A percentile compares a stretch with the other conserved stretches of the same genome.
phyloP scores from a whole-genome alignment of 176 grass and related monocot genomes.

The Eleusine indica region DNA sequence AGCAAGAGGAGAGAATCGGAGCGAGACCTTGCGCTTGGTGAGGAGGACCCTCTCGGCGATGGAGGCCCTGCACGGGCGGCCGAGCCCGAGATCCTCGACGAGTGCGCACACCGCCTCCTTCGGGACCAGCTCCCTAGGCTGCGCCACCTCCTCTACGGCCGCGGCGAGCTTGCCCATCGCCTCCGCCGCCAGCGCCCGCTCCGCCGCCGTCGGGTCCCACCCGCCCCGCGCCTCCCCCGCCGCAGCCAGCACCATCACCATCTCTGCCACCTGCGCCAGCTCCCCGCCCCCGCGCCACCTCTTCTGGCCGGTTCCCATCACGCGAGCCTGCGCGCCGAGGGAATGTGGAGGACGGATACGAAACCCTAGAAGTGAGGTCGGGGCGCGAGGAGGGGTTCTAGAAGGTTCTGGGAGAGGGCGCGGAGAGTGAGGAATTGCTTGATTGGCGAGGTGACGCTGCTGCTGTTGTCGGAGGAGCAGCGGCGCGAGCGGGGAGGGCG shows the following conservation, averaged over 20 bases:
- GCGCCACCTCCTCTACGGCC: slow-evolving; percentile 34
- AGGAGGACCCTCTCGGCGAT: slow-evolving; percentile 72
- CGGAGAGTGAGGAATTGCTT: slow-evolving; percentile 34
- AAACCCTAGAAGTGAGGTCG: slow-evolving; percentile 16
- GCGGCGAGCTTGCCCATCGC: slow-evolving; percentile 54
- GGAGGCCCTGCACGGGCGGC: slow-evolving; percentile 47
- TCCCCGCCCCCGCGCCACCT: slow-evolving; percentile 33
- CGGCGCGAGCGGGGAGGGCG: neutral
- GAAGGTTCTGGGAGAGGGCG: slow-evolving; percentile 9
- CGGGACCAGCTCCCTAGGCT: slow-evolving; percentile 68
- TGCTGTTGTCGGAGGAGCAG: neutral
- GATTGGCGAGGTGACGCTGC: slow-evolving; percentile 7
- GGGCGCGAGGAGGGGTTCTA: neutral
- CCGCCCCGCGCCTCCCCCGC: slow-evolving; percentile 57
- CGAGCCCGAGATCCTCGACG: slow-evolving; percentile 78
- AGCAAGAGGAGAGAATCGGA: neutral
- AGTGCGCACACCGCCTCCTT: slow-evolving; percentile 61
- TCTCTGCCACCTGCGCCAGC: slow-evolving; percentile 64
- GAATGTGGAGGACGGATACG: neutral
- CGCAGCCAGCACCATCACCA: slow-evolving; percentile 73
- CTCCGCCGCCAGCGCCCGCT: slow-evolving; percentile 60
- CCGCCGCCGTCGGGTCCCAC: slow-evolving; percentile 53
- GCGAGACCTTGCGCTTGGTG: slow-evolving; percentile 66
- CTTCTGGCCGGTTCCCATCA: slow-evolving; percentile 48
- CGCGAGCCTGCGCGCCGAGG: neutral